Conservation (phyloP, 495 filamentous ascomycete species). For the Letharia lupina region DNA sequence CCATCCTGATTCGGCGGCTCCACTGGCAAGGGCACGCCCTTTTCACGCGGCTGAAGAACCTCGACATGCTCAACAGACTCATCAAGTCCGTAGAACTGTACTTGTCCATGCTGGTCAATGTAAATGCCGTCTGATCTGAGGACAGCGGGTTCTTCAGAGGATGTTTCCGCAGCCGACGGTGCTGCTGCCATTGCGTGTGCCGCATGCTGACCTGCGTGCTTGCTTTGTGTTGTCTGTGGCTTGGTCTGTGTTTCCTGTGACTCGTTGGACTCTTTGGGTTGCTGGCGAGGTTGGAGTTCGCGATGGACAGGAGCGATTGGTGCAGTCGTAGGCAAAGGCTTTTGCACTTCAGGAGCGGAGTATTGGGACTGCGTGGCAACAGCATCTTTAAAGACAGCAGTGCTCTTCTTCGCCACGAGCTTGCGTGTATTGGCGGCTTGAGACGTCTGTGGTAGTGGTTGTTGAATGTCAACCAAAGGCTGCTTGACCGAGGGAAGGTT, state of each 20-base stretch:
- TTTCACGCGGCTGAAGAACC: conserved; percentile 2
- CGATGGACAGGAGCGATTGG: conserved; percentile 26
- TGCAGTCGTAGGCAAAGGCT: conserved; percentile 6
- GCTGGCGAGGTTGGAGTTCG: conserved; percentile 32
- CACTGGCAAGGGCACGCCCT: not conserved
- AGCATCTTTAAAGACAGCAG: conserved; percentile 57
- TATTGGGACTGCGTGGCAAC: conserved; percentile 22
- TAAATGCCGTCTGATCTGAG: conserved; percentile 28
- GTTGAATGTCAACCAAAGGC: conserved; percentile 28
- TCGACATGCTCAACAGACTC: conserved; percentile 19
- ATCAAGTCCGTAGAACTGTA: conserved; percentile 17
- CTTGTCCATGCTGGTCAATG: conserved; percentile 25
- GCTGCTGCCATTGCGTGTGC: conserved; percentile 2
- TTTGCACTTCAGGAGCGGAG: conserved; percentile 8
- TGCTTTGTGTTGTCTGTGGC: conserved; percentile 32
- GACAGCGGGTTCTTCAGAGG: conserved; percentile 18
- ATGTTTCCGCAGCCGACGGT: not conserved
- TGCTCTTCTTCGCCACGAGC: conserved; percentile 49
- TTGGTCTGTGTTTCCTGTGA: conserved; percentile 7
- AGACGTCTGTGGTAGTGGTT: conserved; percentile 26
- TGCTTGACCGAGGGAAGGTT: conserved; percentile 34
- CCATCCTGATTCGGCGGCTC: not conserved
- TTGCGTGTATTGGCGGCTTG: conserved; percentile 36
- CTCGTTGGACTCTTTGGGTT: conserved; percentile 37
- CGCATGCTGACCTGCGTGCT: conserved; percentile 8